phyloP scores from a whole-genome alignment of 2,329 filamentous ascomycete genomes.

The Capronia americana region DNA sequence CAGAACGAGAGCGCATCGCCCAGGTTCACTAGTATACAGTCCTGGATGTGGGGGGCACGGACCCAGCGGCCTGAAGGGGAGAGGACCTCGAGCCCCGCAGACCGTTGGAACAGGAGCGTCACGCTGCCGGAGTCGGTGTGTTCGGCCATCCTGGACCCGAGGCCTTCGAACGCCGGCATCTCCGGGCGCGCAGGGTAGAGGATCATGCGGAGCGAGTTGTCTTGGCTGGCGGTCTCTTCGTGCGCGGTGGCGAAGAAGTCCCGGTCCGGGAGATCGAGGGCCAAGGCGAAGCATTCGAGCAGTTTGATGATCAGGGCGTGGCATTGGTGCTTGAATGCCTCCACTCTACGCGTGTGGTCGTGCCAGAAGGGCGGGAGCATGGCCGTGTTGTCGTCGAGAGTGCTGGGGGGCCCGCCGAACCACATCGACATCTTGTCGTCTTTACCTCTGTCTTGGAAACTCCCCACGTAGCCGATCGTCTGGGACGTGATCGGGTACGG shows the following conservation, averaged over 20 bases:
- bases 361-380: constrained; percentile 39
- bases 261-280: constrained; percentile 69
- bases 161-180: constrained; percentile 13
- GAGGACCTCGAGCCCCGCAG: constrained; percentile 64
- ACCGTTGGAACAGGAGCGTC: constrained; percentile 62
- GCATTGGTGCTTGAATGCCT: constrained; percentile 39
- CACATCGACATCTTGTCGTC: constrained; percentile 41
- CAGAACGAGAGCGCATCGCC: constrained; percentile 84
- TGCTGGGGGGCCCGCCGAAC: constrained; percentile 35
- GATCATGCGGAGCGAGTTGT: constrained; percentile 71
- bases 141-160: constrained; percentile 35
- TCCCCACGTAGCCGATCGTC: constrained; percentile 36
- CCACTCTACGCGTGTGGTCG: constrained; percentile 32
- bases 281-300: constrained; percentile 71
- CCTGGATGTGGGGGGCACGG: constrained; percentile 78
- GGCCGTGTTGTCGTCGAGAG: constrained; percentile 21
- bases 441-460: constrained; percentile 35
- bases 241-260: constrained; percentile 75
- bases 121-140: constrained; percentile 70
- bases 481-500: constrained; percentile 37
- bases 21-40: constrained; percentile 84
- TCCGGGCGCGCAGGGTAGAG: constrained; percentile 68
- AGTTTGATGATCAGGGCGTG: constrained; percentile 37
- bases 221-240: constrained; percentile 64
- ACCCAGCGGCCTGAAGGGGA: constrained; percentile 78